phyloP scores from a whole-genome alignment of 306 rosid species.

The Luffa acutangula region DNA sequence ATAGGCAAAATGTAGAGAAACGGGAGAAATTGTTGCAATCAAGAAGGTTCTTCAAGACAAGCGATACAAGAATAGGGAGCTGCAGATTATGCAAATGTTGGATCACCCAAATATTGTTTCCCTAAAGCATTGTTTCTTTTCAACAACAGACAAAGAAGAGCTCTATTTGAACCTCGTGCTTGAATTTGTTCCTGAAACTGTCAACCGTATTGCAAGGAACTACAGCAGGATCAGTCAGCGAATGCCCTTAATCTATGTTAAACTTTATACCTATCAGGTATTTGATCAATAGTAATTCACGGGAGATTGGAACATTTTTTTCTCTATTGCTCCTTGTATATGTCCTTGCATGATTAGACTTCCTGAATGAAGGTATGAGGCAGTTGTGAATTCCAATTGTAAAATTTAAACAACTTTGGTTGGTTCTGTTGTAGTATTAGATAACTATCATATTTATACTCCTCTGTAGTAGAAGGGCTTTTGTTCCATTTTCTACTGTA shows the following conservation, averaged over 20 bases:
- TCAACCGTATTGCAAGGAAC: slow-evolving; percentile 78
- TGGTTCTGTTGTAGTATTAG: neutral
- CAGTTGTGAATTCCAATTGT: neutral
- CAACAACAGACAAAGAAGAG: slow-evolving; percentile 92
- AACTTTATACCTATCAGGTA: slow-evolving; percentile 96
- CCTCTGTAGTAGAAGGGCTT: neutral
- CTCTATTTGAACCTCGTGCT: slow-evolving; percentile 89
- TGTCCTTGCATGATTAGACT: neutral
- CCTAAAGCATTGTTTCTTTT: slow-evolving; percentile 81
- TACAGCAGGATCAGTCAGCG: slow-evolving; percentile 86
- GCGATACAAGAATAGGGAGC: slow-evolving; percentile 94
- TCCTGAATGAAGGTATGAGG: neutral
- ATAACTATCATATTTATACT: neutral
- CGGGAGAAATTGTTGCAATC: slow-evolving; percentile 96
- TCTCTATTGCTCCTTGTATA: neutral
- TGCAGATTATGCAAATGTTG: slow-evolving; percentile 98
- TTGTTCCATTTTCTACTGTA: neutral
- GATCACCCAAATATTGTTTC: slow-evolving; percentile 95
- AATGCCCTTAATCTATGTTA: slow-evolving; percentile 91
- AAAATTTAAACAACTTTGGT: neutral
- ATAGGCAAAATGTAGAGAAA: slow-evolving; percentile 97
- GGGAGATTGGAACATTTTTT: neutral
- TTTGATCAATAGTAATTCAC: neutral
- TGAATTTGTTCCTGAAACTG: slow-evolving; percentile 92
- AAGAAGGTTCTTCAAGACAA: slow-evolving; percentile 99